Base-by-base conservation (phyloP, 306 rosid species). In the Nissolia schottii region DNA sequence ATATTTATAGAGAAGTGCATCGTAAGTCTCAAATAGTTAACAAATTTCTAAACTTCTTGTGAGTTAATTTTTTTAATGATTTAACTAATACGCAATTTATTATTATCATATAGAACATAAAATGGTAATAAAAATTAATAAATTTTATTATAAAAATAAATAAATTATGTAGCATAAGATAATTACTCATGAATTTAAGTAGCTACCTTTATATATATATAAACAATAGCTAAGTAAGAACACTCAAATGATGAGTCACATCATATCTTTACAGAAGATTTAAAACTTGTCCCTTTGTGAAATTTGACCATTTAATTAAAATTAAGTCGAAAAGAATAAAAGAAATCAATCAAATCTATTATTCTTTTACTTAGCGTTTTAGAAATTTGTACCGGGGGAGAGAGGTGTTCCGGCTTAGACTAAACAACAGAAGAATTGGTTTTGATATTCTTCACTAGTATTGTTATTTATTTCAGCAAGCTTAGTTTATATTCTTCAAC, bases 211-310 rank as follows among this genome's bases (percentile, higher is more conserved):
- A n/a, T n/a, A n/a, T n/a, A n/a, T n/a, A n/a, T n/a, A n/a, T n/a
- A n/a, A n/a, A n/a, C n/a, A n/a, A n/a, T n/a, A 23, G 35, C 43
- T 64, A 37, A 43, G 24, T 57, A 64, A 37, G 79, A 29, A 27
- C 38, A 37, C 15, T 20, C 51, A 45, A 45, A 45, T 22, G 70
- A 48, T 50, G 51, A 54, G 76, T 79, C 76, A 67, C 79, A 67
- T 59, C 83, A 59, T 74, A 79, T 79, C 83, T 73, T 51, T 67
- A 50, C 19, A 22, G 45, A 51, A 61, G 73, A 74, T 74, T 79
- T 79, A 65, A 57, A 74, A 50, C 15, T 50, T 67, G 71, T 60
- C 66, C 37, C 31, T 67, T 35, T 79, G 45, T 59, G 43, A 38
- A 55, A 73, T 49, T 67, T 73, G 76, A 79, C 83, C 58, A 65